A percentile compares a stretch with the other conserved stretches of the same genome.
phyloP scores from a whole-genome alignment of 129 eudicot genomes.

The Flaveria ramosissima region DNA sequence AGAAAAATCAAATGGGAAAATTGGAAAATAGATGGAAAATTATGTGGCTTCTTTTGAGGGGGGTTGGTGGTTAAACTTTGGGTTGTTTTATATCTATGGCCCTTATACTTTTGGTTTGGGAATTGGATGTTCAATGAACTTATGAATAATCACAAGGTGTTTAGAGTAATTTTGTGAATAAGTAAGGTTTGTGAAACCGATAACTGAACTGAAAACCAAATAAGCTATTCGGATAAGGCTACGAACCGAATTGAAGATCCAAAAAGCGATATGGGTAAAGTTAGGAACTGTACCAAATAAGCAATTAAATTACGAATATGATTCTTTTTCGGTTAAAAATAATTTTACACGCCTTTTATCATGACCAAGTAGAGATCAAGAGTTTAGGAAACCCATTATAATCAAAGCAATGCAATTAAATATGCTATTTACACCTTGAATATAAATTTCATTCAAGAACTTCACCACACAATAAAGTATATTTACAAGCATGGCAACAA shows the following conservation, averaged over 20 bases:
- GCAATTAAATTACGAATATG: not conserved
- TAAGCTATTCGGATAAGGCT: too few relatives aligned
- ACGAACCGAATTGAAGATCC: too few relatives aligned
- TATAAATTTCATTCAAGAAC: not conserved
- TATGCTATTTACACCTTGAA: not conserved
- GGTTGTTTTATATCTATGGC: not conserved
- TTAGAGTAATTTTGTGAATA: not conserved
- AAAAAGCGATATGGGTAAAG: too few relatives aligned
- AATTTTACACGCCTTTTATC: too few relatives aligned
- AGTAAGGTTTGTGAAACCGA: too few relatives aligned
- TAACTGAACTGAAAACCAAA: too few relatives aligned
- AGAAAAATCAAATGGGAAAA: slow-evolving; percentile 17
- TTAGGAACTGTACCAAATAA: not conserved
- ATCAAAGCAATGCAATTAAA: not conserved
- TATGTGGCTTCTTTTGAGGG: slow-evolving; percentile 17
- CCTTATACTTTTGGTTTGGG: not conserved
- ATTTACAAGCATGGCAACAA: not conserved
- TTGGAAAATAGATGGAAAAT: slow-evolving; percentile 26
- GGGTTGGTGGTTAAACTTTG: slow-evolving; percentile 9
- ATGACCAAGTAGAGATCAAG: too few relatives aligned
- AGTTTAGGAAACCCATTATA: not conserved
- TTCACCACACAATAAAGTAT: too few relatives aligned
- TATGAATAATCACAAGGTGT: not conserved
- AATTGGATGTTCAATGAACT: not conserved
- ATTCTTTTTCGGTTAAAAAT: too few relatives aligned